Conservation (phyloP, 192 early-diverging fungal genomes). For the Coemansia sp. region DNA sequence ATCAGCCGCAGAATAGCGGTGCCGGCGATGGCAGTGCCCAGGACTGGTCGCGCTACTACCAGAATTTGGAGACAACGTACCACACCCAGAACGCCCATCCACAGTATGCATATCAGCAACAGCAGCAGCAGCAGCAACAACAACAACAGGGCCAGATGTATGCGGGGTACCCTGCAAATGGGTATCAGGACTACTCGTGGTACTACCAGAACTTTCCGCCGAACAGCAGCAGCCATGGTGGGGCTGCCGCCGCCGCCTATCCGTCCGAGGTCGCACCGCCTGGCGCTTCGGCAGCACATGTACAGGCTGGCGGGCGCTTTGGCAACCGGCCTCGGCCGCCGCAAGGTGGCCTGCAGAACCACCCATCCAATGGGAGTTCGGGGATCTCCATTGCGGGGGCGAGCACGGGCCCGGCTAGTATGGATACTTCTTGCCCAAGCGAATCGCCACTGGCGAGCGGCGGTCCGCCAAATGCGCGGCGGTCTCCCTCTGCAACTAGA, state of each 20-base stretch:
- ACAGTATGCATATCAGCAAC: slow-evolving; percentile 19
- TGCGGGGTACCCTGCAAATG: not conserved
- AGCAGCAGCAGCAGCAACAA: slow-evolving; percentile 8
- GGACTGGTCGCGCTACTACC: slow-evolving; percentile 47
- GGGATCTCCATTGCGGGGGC: too few relatives aligned
- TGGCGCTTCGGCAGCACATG: too few relatives aligned
- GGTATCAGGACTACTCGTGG: slow-evolving; percentile 5
- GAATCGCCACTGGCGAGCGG: not conserved
- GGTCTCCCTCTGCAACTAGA: slow-evolving; percentile 30
- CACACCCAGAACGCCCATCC: slow-evolving; percentile 18
- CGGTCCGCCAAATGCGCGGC: slow-evolving; percentile 3
- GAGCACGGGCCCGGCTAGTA: too few relatives aligned
- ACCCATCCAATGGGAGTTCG: too few relatives aligned
- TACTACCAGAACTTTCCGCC: not conserved
- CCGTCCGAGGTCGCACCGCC: too few relatives aligned
- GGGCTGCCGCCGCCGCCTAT: too few relatives aligned
- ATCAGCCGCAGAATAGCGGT: slow-evolving; percentile 11
- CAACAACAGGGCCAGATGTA: not conserved
- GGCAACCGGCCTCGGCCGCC: too few relatives aligned
- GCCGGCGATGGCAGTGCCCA: slow-evolving; percentile 8
- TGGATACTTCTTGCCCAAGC: not conserved
- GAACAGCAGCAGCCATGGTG: too few relatives aligned
- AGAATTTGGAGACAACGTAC: slow-evolving; percentile 32
- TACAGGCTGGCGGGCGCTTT: too few relatives aligned
- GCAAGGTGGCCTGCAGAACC: too few relatives aligned